Percentiles rank a stretch among this genome's conserved stretches.
Conservation (phyloP, 75 land plant genomes). For the Cryptomeria japonica region DNA sequence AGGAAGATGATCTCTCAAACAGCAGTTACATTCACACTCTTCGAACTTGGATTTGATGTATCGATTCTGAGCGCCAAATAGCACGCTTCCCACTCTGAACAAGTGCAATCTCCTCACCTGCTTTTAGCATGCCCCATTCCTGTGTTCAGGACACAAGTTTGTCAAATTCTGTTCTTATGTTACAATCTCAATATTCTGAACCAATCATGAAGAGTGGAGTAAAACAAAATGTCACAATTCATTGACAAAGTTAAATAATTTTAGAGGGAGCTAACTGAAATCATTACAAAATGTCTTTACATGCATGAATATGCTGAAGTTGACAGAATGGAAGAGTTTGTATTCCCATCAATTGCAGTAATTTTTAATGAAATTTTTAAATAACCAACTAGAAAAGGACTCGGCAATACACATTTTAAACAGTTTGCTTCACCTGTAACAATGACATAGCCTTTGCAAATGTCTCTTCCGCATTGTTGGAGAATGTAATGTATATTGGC, state of each 20-base stretch:
- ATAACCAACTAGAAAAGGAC: background rate
- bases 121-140: constrained; percentile 51
- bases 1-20: background rate
- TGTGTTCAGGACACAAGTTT: constrained; percentile 14
- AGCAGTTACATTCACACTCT: constrained; percentile 26
- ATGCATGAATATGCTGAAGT: background rate
- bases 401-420: background rate
- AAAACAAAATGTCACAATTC: background rate
- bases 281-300: background rate
- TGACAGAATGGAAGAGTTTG: background rate
- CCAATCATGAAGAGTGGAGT: background rate
- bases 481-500: constrained; percentile 79
- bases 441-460: constrained; percentile 67
- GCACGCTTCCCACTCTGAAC: constrained; percentile 93
- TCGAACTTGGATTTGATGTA: constrained; percentile 93
- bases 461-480: constrained; percentile 91
- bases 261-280: background rate
- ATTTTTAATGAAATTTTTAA: background rate
- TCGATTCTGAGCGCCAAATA: constrained; percentile 86
- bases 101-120: constrained; percentile 80
- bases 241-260: background rate
- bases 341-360: background rate
- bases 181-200: background rate
- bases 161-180: background rate
- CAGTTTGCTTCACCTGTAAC: constrained; percentile 49